Base-by-base conservation (phyloP, 2,329 filamentous ascomycete genomes). In the Berkeleyomyces rouxiae region DNA sequence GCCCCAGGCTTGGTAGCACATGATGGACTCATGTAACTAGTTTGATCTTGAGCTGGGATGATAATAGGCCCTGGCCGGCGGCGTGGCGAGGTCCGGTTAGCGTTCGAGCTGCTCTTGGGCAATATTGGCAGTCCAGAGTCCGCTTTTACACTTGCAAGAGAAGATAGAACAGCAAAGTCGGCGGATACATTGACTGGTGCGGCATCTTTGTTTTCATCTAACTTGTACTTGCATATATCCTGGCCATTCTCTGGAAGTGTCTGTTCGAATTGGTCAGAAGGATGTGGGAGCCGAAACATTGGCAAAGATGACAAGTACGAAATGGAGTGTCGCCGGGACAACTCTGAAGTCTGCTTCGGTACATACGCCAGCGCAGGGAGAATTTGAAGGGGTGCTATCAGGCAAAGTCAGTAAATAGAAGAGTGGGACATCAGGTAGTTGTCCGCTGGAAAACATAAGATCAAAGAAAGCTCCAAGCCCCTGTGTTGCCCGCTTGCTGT, bases 1-100 rank as follows among this genome's bases (percentile, higher is more conserved):
- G 23, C 23, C 23, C 23, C 23, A 23, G 23, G 23, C 23, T 23
- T 36, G 7, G 16, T 33, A 31, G 16, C 7, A 61, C 53, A n/a
- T 43, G 16, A 59, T 47, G 58, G 55, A 55, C 11, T 3, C 31
- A 6, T 43, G 44, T 3, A 9, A 10, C 39, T 23, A 11, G 5
- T 7, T 44, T 42, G 61, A 23, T 51, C 53, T 31, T 59, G 51
- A n/a, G 10, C 23, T 37, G 43, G 55, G 53, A 59, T 61, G 47
- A 61, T 43, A 61, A 61, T 61, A 31, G 60, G 43, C 31, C 61
- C 43, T 2, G 61, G 55, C 5, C 43, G 61, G 31, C 53, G 44
- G 51, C 43, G 57, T 31, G 47, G n/a, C 4, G 43, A 43, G n/a
- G 37, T 47, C 5, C 37, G 39, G 6, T 37, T 61, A 2, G 59